Percentiles rank a stretch among this genome's conserved stretches.
These are phyloP conservation scores for Tolypocladium sp. DNA, from an alignment of 2,329 filamentous ascomycete species.

Conservation along the genomic window DNA sequence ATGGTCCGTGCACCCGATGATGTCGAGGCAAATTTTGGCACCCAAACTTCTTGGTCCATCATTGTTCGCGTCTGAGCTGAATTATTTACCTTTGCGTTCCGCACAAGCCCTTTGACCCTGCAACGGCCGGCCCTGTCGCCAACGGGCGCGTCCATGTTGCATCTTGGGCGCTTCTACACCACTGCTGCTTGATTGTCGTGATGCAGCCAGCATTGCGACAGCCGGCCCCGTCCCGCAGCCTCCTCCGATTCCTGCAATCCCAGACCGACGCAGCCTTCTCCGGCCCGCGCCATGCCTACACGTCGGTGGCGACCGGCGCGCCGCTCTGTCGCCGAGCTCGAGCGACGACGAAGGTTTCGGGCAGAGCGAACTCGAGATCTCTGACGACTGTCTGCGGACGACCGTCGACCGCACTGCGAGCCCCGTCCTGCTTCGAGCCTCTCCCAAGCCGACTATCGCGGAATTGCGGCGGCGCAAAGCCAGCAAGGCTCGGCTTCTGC, in stretches of 20 bases:
- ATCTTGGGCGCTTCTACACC: background rate
- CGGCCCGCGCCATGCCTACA: slow-evolving; percentile 22
- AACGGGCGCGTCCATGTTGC: slow-evolving; percentile 6
- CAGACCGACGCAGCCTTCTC: slow-evolving; percentile 55
- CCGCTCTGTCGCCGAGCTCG: slow-evolving; percentile 11
- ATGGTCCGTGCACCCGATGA: background rate
- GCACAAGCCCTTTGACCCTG: background rate
- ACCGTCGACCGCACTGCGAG: background rate
- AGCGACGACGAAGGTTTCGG: background rate
- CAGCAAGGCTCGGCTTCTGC: slow-evolving; percentile 11
- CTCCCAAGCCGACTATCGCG: background rate
- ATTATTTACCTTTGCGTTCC: background rate
- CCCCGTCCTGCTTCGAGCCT: background rate
- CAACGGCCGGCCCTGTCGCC: background rate
- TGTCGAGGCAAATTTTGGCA: background rate
- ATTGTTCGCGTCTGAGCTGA: background rate
- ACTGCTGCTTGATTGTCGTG: slow-evolving; percentile 11
- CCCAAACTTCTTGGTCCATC: background rate
- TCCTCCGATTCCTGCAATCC: slow-evolving; percentile 64
- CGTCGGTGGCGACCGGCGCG: slow-evolving; percentile 4
- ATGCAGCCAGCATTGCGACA: slow-evolving; percentile 36
- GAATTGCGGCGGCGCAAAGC: background rate
- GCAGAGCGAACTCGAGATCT: background rate
- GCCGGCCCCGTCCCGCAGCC: slow-evolving; percentile 42
- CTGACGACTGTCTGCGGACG: background rate